phyloP scores from a whole-genome alignment of 257 asterid species.

The Capsicum pubescens region DNA sequence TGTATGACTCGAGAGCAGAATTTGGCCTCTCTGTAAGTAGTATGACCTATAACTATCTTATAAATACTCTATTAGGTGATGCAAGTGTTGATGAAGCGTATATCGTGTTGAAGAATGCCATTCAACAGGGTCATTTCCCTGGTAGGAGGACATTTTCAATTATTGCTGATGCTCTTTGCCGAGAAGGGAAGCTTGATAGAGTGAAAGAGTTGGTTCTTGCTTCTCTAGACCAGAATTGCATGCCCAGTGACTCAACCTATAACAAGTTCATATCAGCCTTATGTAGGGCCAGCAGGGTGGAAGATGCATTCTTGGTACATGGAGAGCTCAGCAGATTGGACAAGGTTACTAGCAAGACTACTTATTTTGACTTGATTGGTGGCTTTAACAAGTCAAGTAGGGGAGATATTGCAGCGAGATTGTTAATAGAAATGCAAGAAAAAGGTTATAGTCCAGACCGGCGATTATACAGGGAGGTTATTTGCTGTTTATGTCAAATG shows the following conservation, averaged over 20 bases:
- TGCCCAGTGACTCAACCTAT: conserved; percentile 47
- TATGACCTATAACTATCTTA: conserved; percentile 80
- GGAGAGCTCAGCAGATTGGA: conserved; percentile 53
- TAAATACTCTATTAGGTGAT: conserved; percentile 69
- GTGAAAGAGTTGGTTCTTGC: conserved; percentile 65
- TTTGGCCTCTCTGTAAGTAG: conserved; percentile 69
- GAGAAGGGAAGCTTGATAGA: conserved; percentile 74
- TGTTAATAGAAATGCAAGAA: conserved; percentile 88
- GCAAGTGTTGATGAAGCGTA: conserved; percentile 57
- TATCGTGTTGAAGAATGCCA: conserved; percentile 54
- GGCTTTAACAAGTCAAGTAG: conserved; percentile 59
- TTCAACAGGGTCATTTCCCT: conserved; percentile 64
- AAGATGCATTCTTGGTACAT: conserved; percentile 67
- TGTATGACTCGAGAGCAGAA: conserved; percentile 71
- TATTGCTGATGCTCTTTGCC: conserved; percentile 62
- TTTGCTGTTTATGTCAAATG: conserved; percentile 56
- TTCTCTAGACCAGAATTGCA: conserved; percentile 49
- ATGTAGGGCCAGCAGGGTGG: conserved; percentile 60
- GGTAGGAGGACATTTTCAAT: conserved; percentile 59
- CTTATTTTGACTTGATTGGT: conserved; percentile 60
- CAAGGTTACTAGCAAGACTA: conserved; percentile 43
- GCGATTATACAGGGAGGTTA: conserved; percentile 56
- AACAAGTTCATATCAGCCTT: conserved; percentile 67
- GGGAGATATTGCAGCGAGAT: conserved; percentile 70
- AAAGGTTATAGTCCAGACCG: conserved; percentile 54